A percentile compares a stretch with the other conserved stretches of the same genome.
phyloP scores from a whole-genome alignment of 805 yeast species.

The Candida jianshihensis region DNA sequence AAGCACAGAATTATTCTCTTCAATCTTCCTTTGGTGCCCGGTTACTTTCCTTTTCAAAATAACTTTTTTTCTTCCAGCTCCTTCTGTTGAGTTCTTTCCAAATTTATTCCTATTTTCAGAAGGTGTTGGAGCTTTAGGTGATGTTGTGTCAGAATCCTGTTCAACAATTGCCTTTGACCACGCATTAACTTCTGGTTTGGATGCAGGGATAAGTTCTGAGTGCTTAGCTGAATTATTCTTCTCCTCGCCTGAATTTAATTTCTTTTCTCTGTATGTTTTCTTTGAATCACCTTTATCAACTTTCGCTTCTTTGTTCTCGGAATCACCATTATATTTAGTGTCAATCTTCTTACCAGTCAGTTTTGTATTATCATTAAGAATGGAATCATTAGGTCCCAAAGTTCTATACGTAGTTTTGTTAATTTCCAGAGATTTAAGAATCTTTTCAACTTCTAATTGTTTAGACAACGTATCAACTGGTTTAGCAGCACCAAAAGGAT shows the following conservation, averaged over 20 bases:
- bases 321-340: neutral
- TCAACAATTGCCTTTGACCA: constrained; percentile 1
- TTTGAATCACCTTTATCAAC: neutral
- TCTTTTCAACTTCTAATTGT: constrained; percentile 54
- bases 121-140: no score
- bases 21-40: constrained; percentile 1
- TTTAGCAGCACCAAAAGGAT: constrained; percentile 80
- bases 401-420: constrained; percentile 35
- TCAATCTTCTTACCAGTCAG: no score
- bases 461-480: constrained; percentile 74
- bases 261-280: neutral
- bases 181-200: constrained; percentile 1
- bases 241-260: neutral
- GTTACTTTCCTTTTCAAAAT: constrained; percentile 7
- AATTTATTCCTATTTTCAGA: neutral
- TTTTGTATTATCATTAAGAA: no score
- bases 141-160: neutral
- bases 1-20: neutral
- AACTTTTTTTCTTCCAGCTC: constrained; percentile 3
- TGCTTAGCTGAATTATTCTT: neutral
- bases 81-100: neutral
- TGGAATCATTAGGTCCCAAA: constrained; percentile 13
- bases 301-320: neutral
- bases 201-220: constrained; percentile 1
- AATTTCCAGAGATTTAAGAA: constrained; percentile 33